These are phyloP conservation scores for Hyaloscypha hepaticicola DNA, from an alignment of 495 filamentous ascomycete genomes.

Conservation along the genomic window DNA sequence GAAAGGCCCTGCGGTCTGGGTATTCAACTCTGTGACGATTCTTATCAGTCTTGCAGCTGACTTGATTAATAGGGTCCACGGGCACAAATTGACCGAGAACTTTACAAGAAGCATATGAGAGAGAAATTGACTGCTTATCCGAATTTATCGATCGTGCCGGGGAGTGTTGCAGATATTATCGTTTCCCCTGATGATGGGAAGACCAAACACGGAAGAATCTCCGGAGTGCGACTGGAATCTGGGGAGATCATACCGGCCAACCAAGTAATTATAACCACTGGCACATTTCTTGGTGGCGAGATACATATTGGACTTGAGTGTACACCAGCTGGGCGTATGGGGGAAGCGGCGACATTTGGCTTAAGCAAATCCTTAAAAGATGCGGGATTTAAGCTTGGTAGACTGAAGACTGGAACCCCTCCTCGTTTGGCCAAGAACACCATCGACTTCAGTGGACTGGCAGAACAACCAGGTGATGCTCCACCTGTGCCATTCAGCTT, in stretches of 20 bases:
- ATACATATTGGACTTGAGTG: conserved; percentile 90
- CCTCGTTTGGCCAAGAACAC: conserved; percentile 79
- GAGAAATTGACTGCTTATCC: conserved; percentile 77
- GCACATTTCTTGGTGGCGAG: conserved; percentile 93
- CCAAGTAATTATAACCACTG: conserved; percentile 90
- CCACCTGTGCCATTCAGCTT: conserved; percentile 92
- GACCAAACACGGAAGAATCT: conserved; percentile 60
- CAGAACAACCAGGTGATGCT: conserved; percentile 76
- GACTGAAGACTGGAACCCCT: conserved; percentile 94
- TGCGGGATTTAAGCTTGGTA: conserved; percentile 87
- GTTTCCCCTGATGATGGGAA: conserved; percentile 51
- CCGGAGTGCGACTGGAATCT: conserved; percentile 82
- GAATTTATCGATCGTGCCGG: conserved; percentile 75
- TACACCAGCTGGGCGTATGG: conserved; percentile 87
- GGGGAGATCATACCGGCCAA: conserved; percentile 80
- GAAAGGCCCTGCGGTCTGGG: conserved; percentile 94
- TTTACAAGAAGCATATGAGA: conserved; percentile 91
- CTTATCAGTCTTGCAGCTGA: not conserved
- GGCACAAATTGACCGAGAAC: conserved; percentile 89
- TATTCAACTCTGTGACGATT: conserved; percentile 15
- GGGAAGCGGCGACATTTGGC: conserved; percentile 90
- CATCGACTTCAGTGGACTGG: conserved; percentile 74
- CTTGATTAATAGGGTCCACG: conserved; percentile 59
- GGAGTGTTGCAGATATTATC: conserved; percentile 90
- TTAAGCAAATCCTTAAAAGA: conserved; percentile 87